phyloP scores from a whole-genome alignment of 2,329 filamentous ascomycete genomes.

The Calycina marina region DNA sequence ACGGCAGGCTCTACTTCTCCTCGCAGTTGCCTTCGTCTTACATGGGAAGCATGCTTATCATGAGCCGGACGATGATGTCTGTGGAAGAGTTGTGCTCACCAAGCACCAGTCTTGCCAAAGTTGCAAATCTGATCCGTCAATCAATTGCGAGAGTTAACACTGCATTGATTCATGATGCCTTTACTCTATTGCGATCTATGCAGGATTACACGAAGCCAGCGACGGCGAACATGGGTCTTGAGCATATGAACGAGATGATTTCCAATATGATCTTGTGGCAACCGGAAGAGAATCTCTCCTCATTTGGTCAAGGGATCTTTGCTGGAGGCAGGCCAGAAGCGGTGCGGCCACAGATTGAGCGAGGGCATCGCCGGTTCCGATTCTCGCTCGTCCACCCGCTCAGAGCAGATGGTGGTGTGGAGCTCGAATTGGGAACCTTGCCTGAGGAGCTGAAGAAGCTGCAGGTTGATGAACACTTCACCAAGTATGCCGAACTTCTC shows the following conservation, averaged over 20 bases:
- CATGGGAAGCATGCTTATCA: slow-evolving; percentile 4
- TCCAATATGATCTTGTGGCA: slow-evolving; percentile 4
- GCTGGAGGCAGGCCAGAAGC: slow-evolving; percentile 2
- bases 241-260: slow-evolving; percentile 4
- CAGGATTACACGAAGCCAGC: slow-evolving; percentile 1
- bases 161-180: slow-evolving; percentile 3
- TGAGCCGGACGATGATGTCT: slow-evolving; percentile 2
- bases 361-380: slow-evolving; percentile 2
- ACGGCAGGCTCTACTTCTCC: slow-evolving; percentile 4
- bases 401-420: slow-evolving; percentile 3
- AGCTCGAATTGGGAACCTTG: slow-evolving; percentile 1
- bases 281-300: slow-evolving; percentile 1
- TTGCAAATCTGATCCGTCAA: slow-evolving; percentile 3
- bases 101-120: slow-evolving; percentile 1
- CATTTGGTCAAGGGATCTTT: slow-evolving; percentile 3
- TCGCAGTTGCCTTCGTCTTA: slow-evolving; percentile 3
- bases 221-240: slow-evolving; percentile 4
- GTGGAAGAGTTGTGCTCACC: slow-evolving; percentile 2
- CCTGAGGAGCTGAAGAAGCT: slow-evolving; percentile 4
- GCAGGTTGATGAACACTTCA: slow-evolving; percentile 2
- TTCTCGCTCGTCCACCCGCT: slow-evolving; percentile 2
- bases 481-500: slow-evolving; percentile 4
- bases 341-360: slow-evolving; percentile 5
- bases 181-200: slow-evolving; percentile 3
- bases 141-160: slow-evolving; percentile 1